A percentile compares a stretch with the other conserved stretches of the same genome.
phyloP scores from a whole-genome alignment of 1,139 yeast genomes.

The Saccharomycopsis hybrid region DNA sequence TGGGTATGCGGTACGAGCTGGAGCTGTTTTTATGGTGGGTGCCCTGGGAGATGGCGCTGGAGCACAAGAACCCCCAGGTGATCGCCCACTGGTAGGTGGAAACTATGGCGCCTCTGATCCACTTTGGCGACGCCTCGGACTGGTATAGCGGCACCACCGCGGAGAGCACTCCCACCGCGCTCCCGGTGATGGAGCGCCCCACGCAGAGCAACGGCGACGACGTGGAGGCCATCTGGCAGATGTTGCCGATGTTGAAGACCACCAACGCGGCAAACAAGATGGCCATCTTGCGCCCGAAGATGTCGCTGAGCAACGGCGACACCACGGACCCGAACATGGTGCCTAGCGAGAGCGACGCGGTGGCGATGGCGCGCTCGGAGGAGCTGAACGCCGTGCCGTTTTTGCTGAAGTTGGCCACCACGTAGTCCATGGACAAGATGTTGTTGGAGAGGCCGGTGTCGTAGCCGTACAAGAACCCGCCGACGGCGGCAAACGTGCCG shows the following conservation, averaged over 20 bases:
- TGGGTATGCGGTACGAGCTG: constrained; percentile 67
- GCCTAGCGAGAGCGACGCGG: constrained; percentile 67
- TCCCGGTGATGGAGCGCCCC: constrained; percentile 64
- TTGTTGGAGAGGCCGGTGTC: constrained; percentile 80
- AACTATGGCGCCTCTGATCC: constrained; percentile 74
- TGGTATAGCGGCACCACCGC: constrained; percentile 65
- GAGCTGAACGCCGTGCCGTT: constrained; percentile 43
- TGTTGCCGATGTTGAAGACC: constrained; percentile 55
- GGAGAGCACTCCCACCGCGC: constrained; percentile 56
- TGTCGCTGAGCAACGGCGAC: constrained; percentile 61
- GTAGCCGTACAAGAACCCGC: constrained; percentile 78
- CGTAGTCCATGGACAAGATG: constrained; percentile 62
- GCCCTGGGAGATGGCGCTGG: constrained; percentile 75
- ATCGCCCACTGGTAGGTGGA: constrained; percentile 82
- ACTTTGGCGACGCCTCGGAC: constrained; percentile 75
- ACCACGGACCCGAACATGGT: constrained; percentile 69
- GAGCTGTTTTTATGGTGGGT: constrained; percentile 49
- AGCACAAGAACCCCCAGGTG: constrained; percentile 71
- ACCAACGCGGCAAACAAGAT: constrained; percentile 43
- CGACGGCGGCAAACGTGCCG: constrained; percentile 72
- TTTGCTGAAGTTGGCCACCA: constrained; percentile 45
- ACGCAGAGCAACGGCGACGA: constrained; percentile 42
- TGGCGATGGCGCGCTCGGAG: constrained; percentile 59
- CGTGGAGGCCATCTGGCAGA: constrained; percentile 53
- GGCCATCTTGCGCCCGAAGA: constrained; percentile 52